A percentile compares a stretch with the other conserved stretches of the same genome.
phyloP scores from a whole-genome alignment of 2,329 filamentous ascomycete species.

The Ascocoryne sarcoides region DNA sequence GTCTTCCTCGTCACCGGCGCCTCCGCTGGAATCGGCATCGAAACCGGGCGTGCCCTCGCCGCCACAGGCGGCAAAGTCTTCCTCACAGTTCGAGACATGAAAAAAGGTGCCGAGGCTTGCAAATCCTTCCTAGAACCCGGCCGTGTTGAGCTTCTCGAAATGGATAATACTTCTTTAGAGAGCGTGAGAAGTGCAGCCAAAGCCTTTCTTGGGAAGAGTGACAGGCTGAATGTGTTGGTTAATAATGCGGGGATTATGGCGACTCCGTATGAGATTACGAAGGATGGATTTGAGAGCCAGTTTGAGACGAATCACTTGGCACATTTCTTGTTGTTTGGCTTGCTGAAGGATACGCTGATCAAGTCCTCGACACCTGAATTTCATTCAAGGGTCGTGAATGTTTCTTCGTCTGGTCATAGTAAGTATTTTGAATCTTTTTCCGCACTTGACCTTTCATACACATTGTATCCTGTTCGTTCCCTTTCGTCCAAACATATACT shows the following conservation, averaged over 20 bases:
- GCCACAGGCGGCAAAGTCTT: conserved; percentile 31
- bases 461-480: too few relatives aligned
- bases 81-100: conserved; percentile 29
- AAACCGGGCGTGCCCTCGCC: conserved; percentile 30
- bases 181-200: conserved; percentile 27
- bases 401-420: conserved; percentile 37
- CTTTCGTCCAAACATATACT: too few relatives aligned
- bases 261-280: conserved; percentile 23
- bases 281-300: conserved; percentile 42
- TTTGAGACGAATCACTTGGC: conserved; percentile 44
- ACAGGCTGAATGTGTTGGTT: conserved; percentile 27
- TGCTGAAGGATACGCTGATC: conserved; percentile 38
- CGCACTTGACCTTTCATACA: background rate
- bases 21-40: conserved; percentile 32
- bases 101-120: conserved; percentile 27
- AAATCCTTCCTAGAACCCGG: conserved; percentile 31
- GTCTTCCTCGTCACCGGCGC: conserved; percentile 32
- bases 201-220: conserved; percentile 23
- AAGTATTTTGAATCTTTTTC: background rate
- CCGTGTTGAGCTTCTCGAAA: conserved; percentile 27
- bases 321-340: conserved; percentile 45
- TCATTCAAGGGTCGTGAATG: conserved; percentile 38
- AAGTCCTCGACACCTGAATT: conserved; percentile 32
- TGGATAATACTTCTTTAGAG: conserved; percentile 29
- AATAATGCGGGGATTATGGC: conserved; percentile 23